Evolutionary conservation across 495 filamentous ascomycete species (phyloP).

Genomic region (Staphylotrichum tortipilum): DNA sequence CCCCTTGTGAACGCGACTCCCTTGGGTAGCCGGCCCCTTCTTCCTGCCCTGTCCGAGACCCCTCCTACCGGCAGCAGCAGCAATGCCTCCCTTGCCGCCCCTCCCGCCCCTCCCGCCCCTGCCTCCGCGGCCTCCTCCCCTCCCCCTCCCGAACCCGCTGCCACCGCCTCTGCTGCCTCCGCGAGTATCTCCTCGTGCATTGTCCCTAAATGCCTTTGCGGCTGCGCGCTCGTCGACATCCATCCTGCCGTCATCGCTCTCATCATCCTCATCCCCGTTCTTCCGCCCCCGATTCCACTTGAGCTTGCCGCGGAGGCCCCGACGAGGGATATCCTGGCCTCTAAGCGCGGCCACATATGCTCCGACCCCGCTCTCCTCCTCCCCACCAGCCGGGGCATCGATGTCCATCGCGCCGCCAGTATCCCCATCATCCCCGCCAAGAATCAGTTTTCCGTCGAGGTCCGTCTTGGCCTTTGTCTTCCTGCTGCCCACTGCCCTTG

Average conservation of each 20-base stretch:
- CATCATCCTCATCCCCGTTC: slow-evolving; percentile 50
- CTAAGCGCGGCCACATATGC: slow-evolving; percentile 88
- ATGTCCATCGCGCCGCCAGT: slow-evolving; percentile 52
- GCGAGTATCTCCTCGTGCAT: background rate
- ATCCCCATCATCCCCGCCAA: slow-evolving; percentile 51
- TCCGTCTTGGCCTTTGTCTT: slow-evolving; percentile 64
- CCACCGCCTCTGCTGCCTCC: slow-evolving; percentile 15
- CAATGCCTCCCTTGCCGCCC: slow-evolving; percentile 37
- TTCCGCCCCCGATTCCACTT: slow-evolving; percentile 72
- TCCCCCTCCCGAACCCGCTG: slow-evolving; percentile 3
- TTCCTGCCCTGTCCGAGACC: slow-evolving; percentile 41
- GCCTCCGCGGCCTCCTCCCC: slow-evolving; percentile 3
- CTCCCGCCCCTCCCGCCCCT: slow-evolving; percentile 15
- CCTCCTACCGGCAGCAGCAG: slow-evolving; percentile 37
- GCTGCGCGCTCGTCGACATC: slow-evolving; percentile 34
- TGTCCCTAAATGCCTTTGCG: slow-evolving; percentile 38
- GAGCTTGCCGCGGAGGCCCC: slow-evolving; percentile 75
- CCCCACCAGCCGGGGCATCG: slow-evolving; percentile 38
- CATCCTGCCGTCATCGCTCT: slow-evolving; percentile 62
- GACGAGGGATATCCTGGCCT: slow-evolving; percentile 69
- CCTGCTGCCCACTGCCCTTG: slow-evolving; percentile 41
- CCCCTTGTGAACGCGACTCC: slow-evolving; percentile 33
- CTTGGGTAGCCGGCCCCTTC: slow-evolving; percentile 25
- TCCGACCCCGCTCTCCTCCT: slow-evolving; percentile 59
- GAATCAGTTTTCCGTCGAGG: slow-evolving; percentile 78